Base-by-base conservation (phyloP, 495 filamentous ascomycete species). In the Penicillium cataractarum region DNA sequence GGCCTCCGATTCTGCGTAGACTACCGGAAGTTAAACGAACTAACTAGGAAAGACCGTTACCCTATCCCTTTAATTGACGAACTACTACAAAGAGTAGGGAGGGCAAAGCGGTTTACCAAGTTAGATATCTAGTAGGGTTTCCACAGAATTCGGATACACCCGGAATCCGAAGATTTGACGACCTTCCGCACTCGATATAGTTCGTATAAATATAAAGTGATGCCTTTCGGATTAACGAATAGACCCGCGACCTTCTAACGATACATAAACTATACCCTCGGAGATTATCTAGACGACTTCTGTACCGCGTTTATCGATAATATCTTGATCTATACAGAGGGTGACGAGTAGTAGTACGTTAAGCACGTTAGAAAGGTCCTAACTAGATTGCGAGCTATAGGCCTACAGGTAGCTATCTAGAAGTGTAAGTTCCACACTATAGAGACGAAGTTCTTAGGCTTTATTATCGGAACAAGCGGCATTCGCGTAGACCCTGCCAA, bases 1-100 rank as follows among this genome's bases (percentile, higher is more conserved):
- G 61, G 60, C 0, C 37, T 83, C 0, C 54, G 71, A 0, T 63
- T 87, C 39, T 85, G 73, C 71, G 64, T 84, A 0, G 72, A 86
- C 50, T 86, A 81, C 55, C 58, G 68, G 5, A 66, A 63, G 9
- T 51, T 84, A 1, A 86, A 86, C 57, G 50, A 29, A 0, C 51
- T 83, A 0, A 84, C 72, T 0, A 65, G 60, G 4, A 81, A 80
- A 58, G 74, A 86, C 40, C 32, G 65, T 1, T 82, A 83, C 51
- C 75, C 77, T 0, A 44, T 85, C 0, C 80, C 78, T 0, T 46
- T 82, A 12, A 82, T 84, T 24, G 44, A 80, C n/a, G 73, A 86
- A 55, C 70, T 72, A 0, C 44, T 84, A 4, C 26, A 65, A n/a
- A 26, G 62, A 0, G 29, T 85, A 0, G 26, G 21, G 0, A 62